Evolutionary conservation across 2,329 filamentous ascomycete genomes (phyloP), one percentile per base, ranked within the genome.

Genomic region (Neopestalotiopsis sp.): DNA sequence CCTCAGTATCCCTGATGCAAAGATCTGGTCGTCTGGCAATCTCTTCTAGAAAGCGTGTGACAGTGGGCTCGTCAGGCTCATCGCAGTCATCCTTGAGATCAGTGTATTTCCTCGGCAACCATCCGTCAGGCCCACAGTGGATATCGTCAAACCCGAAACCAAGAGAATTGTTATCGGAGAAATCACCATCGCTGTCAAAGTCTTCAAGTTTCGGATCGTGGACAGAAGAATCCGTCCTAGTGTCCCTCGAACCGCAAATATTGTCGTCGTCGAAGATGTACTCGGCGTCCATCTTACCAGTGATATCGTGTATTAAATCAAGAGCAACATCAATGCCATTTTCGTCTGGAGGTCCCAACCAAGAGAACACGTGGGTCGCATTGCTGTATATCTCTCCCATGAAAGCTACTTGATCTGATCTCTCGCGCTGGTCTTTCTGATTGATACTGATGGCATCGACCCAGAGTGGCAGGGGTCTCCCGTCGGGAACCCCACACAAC

Each of bases 391-490:
- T 74, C 0, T 71, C 57, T 1, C 64, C 70, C 74, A 76, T 76
- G 53, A 68, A 69, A 1, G 67, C 64, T 9, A 76, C 72, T 12
- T 75, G 71, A 0, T 38, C 38, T 1, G 67, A 67, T 20, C 72
- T 72, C 53, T 76, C 74, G 0, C 30, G 57, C 1, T 70, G 6
- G 20, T 75, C 66, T 6, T 17, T 30, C 68, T 76, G 74, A 32
- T 76, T 68, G 62, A 76, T 74, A 56, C 74, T 74, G 4, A 75
- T 67, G 1, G 74, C 73, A 28, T 77, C 75, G 6, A 73, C 57
- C 74, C 74, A 77, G 20, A 64, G 32, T n/a, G 17, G 61, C 32
- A 64, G 14, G 34, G 61, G 38, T 30, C 38, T 3, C 6, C 61
- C 61, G 12, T 64, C 34, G 9, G 34, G 32, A 6, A 53, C n/a